Conservation (phyloP, 2,329 filamentous ascomycete genomes). For the Raffaelea albimanens region DNA sequence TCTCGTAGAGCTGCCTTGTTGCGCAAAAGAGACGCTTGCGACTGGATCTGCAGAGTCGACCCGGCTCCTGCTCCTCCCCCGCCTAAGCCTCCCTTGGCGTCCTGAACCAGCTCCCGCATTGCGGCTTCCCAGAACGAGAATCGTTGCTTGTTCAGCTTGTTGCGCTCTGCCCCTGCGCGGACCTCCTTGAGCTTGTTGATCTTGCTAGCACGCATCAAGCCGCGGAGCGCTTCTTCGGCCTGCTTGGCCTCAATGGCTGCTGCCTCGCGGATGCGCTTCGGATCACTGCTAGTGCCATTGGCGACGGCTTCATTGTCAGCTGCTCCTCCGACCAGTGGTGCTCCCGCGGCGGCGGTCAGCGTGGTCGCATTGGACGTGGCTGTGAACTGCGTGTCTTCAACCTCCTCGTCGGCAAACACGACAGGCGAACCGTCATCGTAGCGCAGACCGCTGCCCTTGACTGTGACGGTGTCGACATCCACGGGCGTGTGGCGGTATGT, state of each 20-base stretch:
- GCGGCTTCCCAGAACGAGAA: conserved; percentile 52
- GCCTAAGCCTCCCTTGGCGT: conserved; percentile 9
- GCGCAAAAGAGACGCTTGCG: conserved; percentile 3
- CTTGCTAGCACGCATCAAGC: conserved; percentile 52
- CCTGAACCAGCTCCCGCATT: conserved; percentile 46
- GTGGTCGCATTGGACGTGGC: no score
- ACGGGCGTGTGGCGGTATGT: conserved; percentile 53
- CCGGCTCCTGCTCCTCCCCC: neutral
- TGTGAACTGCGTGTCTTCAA: neutral
- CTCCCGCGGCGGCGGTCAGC: neutral
- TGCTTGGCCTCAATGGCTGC: conserved; percentile 51
- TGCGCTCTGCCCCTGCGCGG: conserved; percentile 43
- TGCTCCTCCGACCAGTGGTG: conserved; percentile 16
- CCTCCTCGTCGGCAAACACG: conserved; percentile 6
- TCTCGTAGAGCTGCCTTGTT: conserved; percentile 17
- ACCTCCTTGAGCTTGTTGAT: conserved; percentile 57
- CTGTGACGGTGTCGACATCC: conserved; percentile 23
- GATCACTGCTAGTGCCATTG: conserved; percentile 31
- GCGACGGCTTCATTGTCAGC: conserved; percentile 8
- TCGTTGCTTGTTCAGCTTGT: conserved; percentile 41
- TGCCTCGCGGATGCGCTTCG: conserved; percentile 49
- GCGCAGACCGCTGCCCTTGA: conserved; percentile 15
- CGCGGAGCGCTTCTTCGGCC: conserved; percentile 51
- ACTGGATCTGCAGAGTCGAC: conserved; percentile 3
- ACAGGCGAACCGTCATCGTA: conserved; percentile 19